Evolutionary conservation across 164 flowering plant genomes (phyloP).

Genomic region (Berberis thunbergii): DNA sequence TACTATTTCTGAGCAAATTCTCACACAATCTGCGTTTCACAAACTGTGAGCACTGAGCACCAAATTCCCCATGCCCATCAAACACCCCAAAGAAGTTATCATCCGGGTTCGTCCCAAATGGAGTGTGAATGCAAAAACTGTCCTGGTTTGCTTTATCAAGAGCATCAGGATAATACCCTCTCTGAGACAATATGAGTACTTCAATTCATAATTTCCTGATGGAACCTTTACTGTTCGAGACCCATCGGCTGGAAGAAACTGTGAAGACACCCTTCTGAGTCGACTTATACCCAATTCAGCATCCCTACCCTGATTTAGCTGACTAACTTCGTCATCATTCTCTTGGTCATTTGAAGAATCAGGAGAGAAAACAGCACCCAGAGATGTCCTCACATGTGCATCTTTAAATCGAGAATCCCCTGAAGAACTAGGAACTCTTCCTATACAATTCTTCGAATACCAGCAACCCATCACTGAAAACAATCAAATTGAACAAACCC

Average conservation of each 20-base stretch:
- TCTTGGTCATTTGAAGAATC: slow-evolving; percentile 38
- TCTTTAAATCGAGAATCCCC: slow-evolving; percentile 33
- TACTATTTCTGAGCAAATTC: slow-evolving; percentile 62
- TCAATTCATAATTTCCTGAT: slow-evolving; percentile 52
- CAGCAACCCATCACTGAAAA: slow-evolving; percentile 77
- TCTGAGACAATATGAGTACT: slow-evolving; percentile 75
- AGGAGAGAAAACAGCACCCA: slow-evolving; percentile 37
- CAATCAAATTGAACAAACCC: slow-evolving; percentile 12
- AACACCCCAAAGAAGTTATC: slow-evolving; percentile 93
- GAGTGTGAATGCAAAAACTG: slow-evolving; percentile 88
- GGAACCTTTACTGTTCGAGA: slow-evolving; percentile 61
- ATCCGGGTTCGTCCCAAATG: slow-evolving; percentile 66
- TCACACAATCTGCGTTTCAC: slow-evolving; percentile 77
- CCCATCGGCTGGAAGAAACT: slow-evolving; percentile 87
- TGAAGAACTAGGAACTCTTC: slow-evolving; percentile 48
- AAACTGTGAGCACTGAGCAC: slow-evolving; percentile 89
- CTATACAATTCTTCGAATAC: slow-evolving; percentile 76
- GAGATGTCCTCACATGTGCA: slow-evolving; percentile 22
- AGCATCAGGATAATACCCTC: slow-evolving; percentile 96
- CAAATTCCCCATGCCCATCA: slow-evolving; percentile 96
- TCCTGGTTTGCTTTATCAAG: slow-evolving; percentile 95
- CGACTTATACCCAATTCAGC: slow-evolving; percentile 66
- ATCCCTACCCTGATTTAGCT: slow-evolving; percentile 35
- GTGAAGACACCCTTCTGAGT: slow-evolving; percentile 81
- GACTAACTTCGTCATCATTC: slow-evolving; percentile 43